These are phyloP conservation scores for Pyrus hybrid DNA, from an alignment of 331 rosid species.

Conservation along the genomic window DNA sequence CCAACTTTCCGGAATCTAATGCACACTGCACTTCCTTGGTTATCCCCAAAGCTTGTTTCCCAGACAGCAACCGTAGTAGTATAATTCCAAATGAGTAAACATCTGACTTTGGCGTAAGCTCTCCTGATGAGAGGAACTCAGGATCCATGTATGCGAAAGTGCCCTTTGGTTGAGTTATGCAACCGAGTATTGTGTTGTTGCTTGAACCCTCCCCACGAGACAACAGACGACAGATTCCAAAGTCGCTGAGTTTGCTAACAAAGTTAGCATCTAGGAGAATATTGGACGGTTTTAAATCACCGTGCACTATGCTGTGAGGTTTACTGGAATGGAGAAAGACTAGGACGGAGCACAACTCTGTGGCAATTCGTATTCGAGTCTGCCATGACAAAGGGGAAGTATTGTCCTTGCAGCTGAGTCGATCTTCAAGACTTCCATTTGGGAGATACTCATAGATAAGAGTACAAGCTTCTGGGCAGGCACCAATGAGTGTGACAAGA, in stretches of 20 bases:
- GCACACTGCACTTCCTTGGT: slow-evolving; percentile 48
- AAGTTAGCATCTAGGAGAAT: slow-evolving; percentile 69
- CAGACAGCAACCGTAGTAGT: slow-evolving; percentile 57
- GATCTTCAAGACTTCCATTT: slow-evolving; percentile 93
- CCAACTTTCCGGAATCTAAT: slow-evolving; percentile 42
- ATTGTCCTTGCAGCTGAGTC: slow-evolving; percentile 56
- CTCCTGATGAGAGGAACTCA: slow-evolving; percentile 59
- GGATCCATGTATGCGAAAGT: slow-evolving; percentile 80
- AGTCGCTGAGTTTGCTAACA: slow-evolving; percentile 81
- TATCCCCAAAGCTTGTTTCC: slow-evolving; percentile 62
- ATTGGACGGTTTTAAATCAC: slow-evolving; percentile 78
- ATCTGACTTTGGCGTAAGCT: slow-evolving; percentile 75
- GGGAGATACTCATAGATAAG: slow-evolving; percentile 78
- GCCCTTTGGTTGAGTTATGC: slow-evolving; percentile 68
- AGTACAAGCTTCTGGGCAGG: slow-evolving; percentile 60
- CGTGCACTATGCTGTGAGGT: slow-evolving; percentile 74
- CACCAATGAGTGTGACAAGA: slow-evolving; percentile 80
- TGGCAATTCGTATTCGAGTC: slow-evolving; percentile 60
- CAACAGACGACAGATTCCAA: slow-evolving; percentile 61
- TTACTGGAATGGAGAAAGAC: slow-evolving; percentile 67
- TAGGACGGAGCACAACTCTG: slow-evolving; percentile 79
- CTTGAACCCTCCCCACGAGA: slow-evolving; percentile 28
- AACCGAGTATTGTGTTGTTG: slow-evolving; percentile 25
- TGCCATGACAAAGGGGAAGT: slow-evolving; percentile 76
- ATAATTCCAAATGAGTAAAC: slow-evolving; percentile 89